These are phyloP conservation scores for Calophaca sinica DNA, from an alignment of 306 rosid genomes.

Conservation along the genomic window DNA sequence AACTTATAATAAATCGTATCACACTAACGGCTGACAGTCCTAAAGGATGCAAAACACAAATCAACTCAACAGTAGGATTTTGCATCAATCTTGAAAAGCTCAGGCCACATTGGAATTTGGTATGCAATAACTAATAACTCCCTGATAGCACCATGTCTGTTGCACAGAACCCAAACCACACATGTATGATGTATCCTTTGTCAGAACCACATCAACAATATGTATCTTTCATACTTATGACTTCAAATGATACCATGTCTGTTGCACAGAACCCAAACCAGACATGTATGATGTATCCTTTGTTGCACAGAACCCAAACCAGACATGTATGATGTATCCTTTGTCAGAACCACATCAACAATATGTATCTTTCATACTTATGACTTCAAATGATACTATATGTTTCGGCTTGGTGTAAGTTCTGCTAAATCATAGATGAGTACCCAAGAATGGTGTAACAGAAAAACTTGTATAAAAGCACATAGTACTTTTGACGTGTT, in stretches of 20 bases:
- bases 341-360: not conserved
- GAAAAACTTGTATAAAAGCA: not conserved
- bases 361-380: not conserved
- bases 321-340: no score
- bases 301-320: not conserved
- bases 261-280: not conserved
- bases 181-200: no score
- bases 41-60: not conserved
- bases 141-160: no score
- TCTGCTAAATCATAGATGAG: not conserved
- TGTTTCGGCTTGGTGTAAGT: constrained; percentile 4
- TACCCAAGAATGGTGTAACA: constrained; percentile 8
- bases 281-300: no score
- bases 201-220: not conserved
- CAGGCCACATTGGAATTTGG: no score
- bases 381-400: constrained; percentile 6
- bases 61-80: not conserved
- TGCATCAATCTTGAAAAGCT: not conserved
- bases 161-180: no score
- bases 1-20: not conserved
- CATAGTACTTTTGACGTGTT: constrained; percentile 3
- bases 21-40: not conserved
- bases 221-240: not conserved
- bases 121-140: no score
- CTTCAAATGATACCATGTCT: not conserved